Evolutionary conservation across 345 rosid genomes (phyloP), one percentile per base, ranked within the genome.

Genomic region (Lepidium africanum): DNA sequence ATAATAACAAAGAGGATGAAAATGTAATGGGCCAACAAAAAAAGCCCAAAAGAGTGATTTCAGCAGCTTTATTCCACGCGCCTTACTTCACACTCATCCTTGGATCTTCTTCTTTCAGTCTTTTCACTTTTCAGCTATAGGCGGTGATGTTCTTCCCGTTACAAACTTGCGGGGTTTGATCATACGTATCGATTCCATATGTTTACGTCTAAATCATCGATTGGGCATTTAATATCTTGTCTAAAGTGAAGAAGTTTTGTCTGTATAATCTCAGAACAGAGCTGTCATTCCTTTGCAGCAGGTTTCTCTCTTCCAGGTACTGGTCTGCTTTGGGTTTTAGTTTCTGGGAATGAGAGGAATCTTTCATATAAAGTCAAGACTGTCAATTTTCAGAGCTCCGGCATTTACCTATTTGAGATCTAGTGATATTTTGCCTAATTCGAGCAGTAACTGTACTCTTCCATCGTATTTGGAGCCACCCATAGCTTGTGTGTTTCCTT

Each of bases 301-400:
- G 30, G 38, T 60, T 60, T 37, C 16, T 43, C 35, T 45, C 25
- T 11, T 46, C 11, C 52, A 17, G 25, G n/a, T 38, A 17, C 49
- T 70, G 16, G 40, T 69, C 61, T 70, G 17, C 33, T 54, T 43
- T 42, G 7, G 37, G 15, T 35, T n/a, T 52, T 15, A 2, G 23
- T 13, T 51, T 66, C 36, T 39, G 8, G 48, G 8, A 33, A 75
- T 75, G 74, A 55, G 78, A 54, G 78, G 78, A 69, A 47, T 56
- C 59, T 62, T 63, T 63, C 54, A 63, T 5, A 56, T 69, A 11
- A 62, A 70, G 7, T 68, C 70, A 62, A 75, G 70, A 32, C 13
- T 75, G 0, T 62, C 63, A 15, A 40, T 13, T 13, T 49, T 45
- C 4, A 62, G 54, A 30, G 59, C 56, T 75, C 17, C 60, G 47